phyloP scores from a whole-genome alignment of 2,329 filamentous ascomycete species.

The Penicillium expansum region DNA sequence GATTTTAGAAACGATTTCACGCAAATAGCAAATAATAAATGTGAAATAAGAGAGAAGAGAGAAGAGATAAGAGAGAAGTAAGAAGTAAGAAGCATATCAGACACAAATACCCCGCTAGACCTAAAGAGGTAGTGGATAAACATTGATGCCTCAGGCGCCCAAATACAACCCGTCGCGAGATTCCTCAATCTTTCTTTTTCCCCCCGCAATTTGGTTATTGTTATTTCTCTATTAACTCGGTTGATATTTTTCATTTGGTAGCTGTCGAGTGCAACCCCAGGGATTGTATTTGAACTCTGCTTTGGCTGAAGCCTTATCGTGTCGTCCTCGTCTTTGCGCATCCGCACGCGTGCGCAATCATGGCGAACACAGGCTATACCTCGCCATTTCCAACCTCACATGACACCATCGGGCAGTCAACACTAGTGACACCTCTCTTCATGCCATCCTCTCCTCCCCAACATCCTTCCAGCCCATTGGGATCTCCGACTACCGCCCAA shows the following conservation, averaged over 20 bases:
- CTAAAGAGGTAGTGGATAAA: slow-evolving; percentile 19
- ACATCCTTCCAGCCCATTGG: slow-evolving; percentile 17
- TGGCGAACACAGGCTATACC: slow-evolving; percentile 39
- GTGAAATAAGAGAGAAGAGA: no score
- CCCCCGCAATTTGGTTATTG: slow-evolving; percentile 17
- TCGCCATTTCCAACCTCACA: slow-evolving; percentile 42
- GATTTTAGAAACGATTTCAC: background rate
- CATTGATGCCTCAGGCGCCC: slow-evolving; percentile 18
- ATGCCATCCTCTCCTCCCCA: slow-evolving; percentile 39
- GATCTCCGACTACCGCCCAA: slow-evolving; percentile 23
- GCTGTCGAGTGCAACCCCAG: background rate
- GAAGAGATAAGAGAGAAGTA: background rate
- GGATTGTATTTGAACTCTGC: background rate
- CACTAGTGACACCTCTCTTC: slow-evolving; percentile 37
- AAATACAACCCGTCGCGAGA: slow-evolving; percentile 3
- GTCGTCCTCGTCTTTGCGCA: slow-evolving; percentile 3
- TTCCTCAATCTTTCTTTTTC: slow-evolving; percentile 4
- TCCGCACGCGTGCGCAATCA: slow-evolving; percentile 24
- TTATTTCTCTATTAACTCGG: slow-evolving; percentile 12
- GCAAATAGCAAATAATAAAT: background rate
- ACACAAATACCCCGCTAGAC: slow-evolving; percentile 12
- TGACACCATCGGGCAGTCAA: slow-evolving; percentile 43
- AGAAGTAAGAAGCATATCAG: background rate
- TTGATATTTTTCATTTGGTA: background rate
- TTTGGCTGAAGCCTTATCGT: slow-evolving; percentile 2